Base-by-base conservation (phyloP, 352 stramenopile genomes). In the Salisapilia sapeloensis region DNA sequence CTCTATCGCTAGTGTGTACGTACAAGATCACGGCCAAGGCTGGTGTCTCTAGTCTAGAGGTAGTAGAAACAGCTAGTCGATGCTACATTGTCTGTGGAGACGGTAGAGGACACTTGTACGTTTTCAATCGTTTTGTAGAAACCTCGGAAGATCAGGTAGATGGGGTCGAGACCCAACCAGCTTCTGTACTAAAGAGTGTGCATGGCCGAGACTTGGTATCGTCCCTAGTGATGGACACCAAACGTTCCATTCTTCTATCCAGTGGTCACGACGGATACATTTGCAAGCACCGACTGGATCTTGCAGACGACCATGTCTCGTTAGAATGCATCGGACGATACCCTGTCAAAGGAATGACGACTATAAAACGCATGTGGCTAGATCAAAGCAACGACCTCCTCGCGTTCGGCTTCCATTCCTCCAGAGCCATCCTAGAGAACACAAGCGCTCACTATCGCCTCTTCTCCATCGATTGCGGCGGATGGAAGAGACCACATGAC, bases 261-360 rank as follows among this genome's bases (percentile, higher is more conserved):
- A 65, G 70, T 17, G 74, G 77, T 13, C 71, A 90, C 40, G 77
- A 92, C 27, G 77, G 77, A 6, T 82, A 79, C 41, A 78, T 91
- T 40, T 82, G 61, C 42, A 64, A 53, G 9, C 75, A 63, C 40
- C 31, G 48, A 2, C 15, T 75, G 10, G 37, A 65, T 13, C 2
- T 37, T 40, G 19, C 16, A 24, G 34, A 43, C 33, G 43, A 59
- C 24, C 12, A 15, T 4, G 20, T 79, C 23, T 35, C 33, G 16
- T 41, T 74, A 13, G 43, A 34, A 3, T 52, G 49, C 20, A 32
- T 72, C 5, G 56, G 65, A 6, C 72, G 71, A 25, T 56, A 85
- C 22, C 72, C 64, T 7, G 70, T 91, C 41, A 76, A 82, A 42
- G 70, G 67, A 10, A 61, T 91, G 24, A 60, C 64, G 5, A 89